These are phyloP conservation scores for Galeopsis tetrahit DNA, from an alignment of 257 asterid species.

Conservation along the genomic window DNA sequence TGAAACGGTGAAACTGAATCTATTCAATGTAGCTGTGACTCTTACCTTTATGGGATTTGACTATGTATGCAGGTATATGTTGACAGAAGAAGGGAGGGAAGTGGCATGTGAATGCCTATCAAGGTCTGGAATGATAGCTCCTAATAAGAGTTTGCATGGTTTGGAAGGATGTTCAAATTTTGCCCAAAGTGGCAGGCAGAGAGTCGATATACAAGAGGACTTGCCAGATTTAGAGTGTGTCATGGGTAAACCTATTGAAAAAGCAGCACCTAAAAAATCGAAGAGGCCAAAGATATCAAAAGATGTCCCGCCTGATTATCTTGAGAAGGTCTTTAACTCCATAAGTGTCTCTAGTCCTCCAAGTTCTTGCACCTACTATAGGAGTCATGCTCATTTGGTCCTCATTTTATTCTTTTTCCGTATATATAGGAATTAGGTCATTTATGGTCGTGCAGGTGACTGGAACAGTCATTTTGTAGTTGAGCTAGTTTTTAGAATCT, in stretches of 20 bases:
- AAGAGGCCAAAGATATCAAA: constrained; percentile 47
- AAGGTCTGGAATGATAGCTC: constrained; percentile 68
- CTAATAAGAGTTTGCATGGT: constrained; percentile 40
- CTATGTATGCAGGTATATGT: constrained; percentile 73
- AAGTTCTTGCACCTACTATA: constrained; percentile 17
- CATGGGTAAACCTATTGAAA: constrained; percentile 40
- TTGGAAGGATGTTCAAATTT: constrained; percentile 40
- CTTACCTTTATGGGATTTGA: constrained; percentile 20
- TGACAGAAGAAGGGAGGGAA: constrained; percentile 91
- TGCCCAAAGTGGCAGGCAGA: constrained; percentile 42
- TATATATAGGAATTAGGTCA: constrained; percentile 25
- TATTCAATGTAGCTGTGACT: constrained; percentile 5
- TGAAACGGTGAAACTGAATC: constrained; percentile 10
- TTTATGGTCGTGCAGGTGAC: constrained; percentile 18
- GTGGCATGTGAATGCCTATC: constrained; percentile 77
- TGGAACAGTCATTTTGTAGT: constrained; percentile 12
- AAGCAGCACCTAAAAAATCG: constrained; percentile 40
- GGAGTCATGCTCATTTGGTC: constrained; percentile 14
- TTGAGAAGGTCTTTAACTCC: constrained; percentile 55
- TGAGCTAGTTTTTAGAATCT: constrained; percentile 21
- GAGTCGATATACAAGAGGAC: constrained; percentile 38
- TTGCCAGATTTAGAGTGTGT: constrained; percentile 42
- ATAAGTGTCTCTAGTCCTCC: constrained; percentile 19
- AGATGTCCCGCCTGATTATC: constrained; percentile 64
- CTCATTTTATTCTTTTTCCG: constrained; percentile 7